These are phyloP conservation scores for Tetracladium marchalianum DNA, from an alignment of 495 filamentous ascomycete species.

Conservation along the genomic window DNA sequence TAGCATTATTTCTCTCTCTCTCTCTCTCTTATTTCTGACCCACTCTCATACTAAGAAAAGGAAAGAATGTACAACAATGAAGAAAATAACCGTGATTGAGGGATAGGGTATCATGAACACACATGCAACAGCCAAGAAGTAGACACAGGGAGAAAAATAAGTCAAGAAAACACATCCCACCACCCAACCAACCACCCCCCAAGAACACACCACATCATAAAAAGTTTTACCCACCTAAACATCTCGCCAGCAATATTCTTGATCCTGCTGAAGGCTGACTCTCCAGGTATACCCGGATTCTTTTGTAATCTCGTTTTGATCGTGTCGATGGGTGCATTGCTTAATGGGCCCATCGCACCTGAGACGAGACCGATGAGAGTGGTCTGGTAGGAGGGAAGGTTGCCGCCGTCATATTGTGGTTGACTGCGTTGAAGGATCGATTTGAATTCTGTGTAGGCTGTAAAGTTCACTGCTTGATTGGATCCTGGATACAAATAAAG, in stretches of 20 bases:
- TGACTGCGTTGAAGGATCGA: slow-evolving; percentile 59
- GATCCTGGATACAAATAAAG: slow-evolving; percentile 25
- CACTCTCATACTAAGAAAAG: not conserved
- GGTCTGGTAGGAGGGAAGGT: slow-evolving; percentile 82
- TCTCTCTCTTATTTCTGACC: not conserved
- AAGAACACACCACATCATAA: not conserved
- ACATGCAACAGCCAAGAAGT: no score
- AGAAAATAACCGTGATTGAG: no score
- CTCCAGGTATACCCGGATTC: slow-evolving; percentile 71
- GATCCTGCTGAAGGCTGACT: slow-evolving; percentile 70
- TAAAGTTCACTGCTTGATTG: slow-evolving; percentile 99
- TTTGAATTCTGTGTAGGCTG: slow-evolving; percentile 92
- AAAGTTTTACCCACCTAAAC: slow-evolving; percentile 56
- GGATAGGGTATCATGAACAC: no score
- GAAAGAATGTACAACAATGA: no score
- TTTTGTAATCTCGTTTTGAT: slow-evolving; percentile 97
- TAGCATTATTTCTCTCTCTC: not conserved
- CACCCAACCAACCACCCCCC: no score
- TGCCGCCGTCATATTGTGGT: slow-evolving; percentile 43
- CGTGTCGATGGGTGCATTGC: slow-evolving; percentile 96
- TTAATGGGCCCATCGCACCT: slow-evolving; percentile 90
- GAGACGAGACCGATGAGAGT: slow-evolving; percentile 82
- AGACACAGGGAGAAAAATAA: no score
- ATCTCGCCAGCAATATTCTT: slow-evolving; percentile 73
- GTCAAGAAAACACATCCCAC: no score